Evolutionary conservation across 164 flowering plant genomes (phyloP).

Genomic region (Piper longum): DNA sequence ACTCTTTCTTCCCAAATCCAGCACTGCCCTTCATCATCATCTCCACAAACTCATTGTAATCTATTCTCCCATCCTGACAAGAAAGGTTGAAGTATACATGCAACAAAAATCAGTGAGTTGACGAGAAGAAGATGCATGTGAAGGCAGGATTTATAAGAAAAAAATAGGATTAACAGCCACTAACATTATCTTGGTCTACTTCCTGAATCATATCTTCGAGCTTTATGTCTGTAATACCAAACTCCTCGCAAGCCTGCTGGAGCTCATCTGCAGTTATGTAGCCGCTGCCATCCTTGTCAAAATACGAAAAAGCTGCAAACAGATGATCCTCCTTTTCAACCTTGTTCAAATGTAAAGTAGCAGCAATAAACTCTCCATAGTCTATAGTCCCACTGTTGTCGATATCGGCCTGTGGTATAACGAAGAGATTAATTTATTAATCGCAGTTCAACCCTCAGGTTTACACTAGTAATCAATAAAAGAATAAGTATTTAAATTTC

Average conservation of each 20-base stretch:
- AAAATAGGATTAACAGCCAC: neutral
- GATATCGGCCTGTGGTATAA: slow-evolving; percentile 12
- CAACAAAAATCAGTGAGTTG: neutral
- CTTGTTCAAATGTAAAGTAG: slow-evolving; percentile 14
- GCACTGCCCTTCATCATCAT: slow-evolving; percentile 75
- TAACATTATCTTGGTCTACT: slow-evolving; percentile 19
- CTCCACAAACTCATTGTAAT: slow-evolving; percentile 75
- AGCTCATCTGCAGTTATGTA: slow-evolving; percentile 15
- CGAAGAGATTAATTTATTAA: neutral
- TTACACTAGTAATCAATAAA: neutral
- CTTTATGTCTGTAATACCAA: slow-evolving; percentile 10
- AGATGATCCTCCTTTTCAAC: slow-evolving; percentile 13
- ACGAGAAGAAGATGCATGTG: too few relatives aligned
- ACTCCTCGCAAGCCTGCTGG: slow-evolving; percentile 18
- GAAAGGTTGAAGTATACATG: neutral
- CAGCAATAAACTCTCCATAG: slow-evolving; percentile 18
- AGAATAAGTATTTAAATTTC: neutral
- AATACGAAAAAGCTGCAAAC: slow-evolving; percentile 15
- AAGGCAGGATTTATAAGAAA: neutral
- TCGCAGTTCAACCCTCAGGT: neutral
- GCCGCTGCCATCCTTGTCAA: slow-evolving; percentile 19
- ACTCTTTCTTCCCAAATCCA: slow-evolving; percentile 35
- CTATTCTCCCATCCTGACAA: slow-evolving; percentile 79
- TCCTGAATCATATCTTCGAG: slow-evolving; percentile 17
- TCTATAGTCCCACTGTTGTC: slow-evolving; percentile 17